A percentile compares a stretch with the other conserved stretches of the same genome.
phyloP scores from a whole-genome alignment of 257 asterid species.

The Solanum lycopersicoides region DNA sequence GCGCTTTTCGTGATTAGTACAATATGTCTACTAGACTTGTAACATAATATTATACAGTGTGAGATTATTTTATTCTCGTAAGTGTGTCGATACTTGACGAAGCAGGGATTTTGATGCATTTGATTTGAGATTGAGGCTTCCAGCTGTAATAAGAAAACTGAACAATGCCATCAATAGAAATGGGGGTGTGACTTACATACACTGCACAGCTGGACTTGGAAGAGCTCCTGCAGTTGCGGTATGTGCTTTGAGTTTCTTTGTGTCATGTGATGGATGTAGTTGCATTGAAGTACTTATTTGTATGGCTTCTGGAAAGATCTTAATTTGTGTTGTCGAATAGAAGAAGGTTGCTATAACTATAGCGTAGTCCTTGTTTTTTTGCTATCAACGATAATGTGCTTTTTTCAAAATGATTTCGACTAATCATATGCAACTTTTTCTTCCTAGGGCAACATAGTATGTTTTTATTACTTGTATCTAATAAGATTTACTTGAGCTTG shows the following conservation, averaged over 20 bases:
- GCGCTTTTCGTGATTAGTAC: neutral
- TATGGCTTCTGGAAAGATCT: neutral
- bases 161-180: conserved; percentile 57
- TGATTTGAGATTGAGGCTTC: conserved; percentile 77
- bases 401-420: neutral
- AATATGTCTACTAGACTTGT: neutral
- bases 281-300: neutral
- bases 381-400: neutral
- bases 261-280: neutral
- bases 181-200: conserved; percentile 89
- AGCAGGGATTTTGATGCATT: conserved; percentile 93
- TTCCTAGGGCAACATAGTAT: neutral
- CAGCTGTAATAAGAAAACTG: conserved; percentile 79
- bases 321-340: neutral
- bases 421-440: neutral
- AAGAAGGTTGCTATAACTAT: neutral
- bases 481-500: neutral
- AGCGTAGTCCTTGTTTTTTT: neutral
- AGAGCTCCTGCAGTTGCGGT: conserved; percentile 96
- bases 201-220: conserved; percentile 98
- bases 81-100: neutral
- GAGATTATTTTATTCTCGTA: neutral
- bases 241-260: conserved; percentile 14
- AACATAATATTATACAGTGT: neutral
- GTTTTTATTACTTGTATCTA: neutral